Evolutionary conservation across 805 yeast genomes (phyloP).

Genomic region (Sugiyamaella marilandica): DNA sequence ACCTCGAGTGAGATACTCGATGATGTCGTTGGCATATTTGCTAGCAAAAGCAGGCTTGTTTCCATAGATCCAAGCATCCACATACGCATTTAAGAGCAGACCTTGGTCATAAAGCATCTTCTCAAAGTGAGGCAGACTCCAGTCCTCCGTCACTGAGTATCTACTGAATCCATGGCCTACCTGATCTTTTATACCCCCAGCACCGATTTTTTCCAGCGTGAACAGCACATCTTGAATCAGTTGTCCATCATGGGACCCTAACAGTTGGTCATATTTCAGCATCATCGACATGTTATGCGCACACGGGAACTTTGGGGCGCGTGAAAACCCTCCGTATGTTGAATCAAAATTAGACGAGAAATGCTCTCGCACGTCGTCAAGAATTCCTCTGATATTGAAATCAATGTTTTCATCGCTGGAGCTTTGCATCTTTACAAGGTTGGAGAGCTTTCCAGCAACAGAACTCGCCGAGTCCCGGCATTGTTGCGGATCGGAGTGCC

Average conservation of each 20-base stretch:
- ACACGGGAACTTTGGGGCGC: constrained; percentile 36
- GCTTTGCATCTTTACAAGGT: constrained; percentile 25
- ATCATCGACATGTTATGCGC: constrained; percentile 29
- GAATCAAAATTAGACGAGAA: constrained; percentile 26
- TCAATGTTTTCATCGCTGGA: constrained; percentile 6
- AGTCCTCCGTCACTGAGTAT: constrained; percentile 36
- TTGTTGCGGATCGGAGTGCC: constrained; percentile 28
- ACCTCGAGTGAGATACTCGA: constrained; percentile 24
- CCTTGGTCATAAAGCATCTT: constrained; percentile 38
- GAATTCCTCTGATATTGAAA: constrained; percentile 7
- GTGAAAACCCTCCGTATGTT: constrained; percentile 32
- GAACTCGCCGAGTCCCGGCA: constrained; percentile 28
- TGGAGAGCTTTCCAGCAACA: constrained; percentile 22
- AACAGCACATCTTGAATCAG: constrained; percentile 19
- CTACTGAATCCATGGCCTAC: constrained; percentile 35
- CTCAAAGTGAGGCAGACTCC: constrained; percentile 39
- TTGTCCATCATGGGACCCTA: constrained; percentile 16
- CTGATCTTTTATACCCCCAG: constrained; percentile 37
- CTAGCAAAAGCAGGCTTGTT: constrained; percentile 20
- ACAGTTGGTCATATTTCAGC: constrained; percentile 14
- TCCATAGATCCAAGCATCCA: constrained; percentile 27
- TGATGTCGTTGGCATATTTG: constrained; percentile 23
- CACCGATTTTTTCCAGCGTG: constrained; percentile 29
- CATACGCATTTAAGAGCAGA: constrained; percentile 31
- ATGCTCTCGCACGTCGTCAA: constrained; percentile 25